Evolutionary conservation across 176 grass and related monocot genomes (phyloP).

Genomic region (Aechmea fasciata): DNA sequence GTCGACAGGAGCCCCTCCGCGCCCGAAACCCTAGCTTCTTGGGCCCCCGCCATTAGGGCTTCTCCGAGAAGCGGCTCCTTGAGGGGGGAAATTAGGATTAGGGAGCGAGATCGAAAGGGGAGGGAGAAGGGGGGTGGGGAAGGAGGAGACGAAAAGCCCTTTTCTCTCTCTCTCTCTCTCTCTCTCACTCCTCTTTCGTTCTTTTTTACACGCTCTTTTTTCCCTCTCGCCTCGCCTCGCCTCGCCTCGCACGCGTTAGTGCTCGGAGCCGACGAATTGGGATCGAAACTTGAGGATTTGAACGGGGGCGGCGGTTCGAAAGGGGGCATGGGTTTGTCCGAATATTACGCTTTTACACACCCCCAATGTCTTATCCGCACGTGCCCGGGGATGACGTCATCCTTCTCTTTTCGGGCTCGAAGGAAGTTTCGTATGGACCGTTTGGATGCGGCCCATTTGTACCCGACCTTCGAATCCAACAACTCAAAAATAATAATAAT

Average conservation of each 20-base stretch:
- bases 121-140: background rate
- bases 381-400: background rate
- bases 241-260: conserved; percentile 5
- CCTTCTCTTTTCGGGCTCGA: too few species aligned
- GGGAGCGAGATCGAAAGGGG: background rate
- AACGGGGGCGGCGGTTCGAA: background rate
- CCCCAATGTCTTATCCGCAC: background rate
- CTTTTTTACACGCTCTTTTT: background rate
- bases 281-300: background rate
- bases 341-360: background rate
- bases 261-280: background rate
- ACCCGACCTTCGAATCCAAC: too few species aligned
- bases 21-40: conserved; percentile 53
- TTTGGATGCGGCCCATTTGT: too few species aligned
- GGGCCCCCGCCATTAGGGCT: background rate
- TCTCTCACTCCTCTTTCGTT: background rate
- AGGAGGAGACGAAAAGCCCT: background rate
- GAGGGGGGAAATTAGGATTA: background rate
- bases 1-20: conserved; percentile 8
- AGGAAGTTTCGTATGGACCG: too few species aligned
- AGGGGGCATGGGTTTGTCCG: background rate
- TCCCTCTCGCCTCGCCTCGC: background rate
- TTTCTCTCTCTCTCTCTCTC: background rate
- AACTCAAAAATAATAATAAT: too few species aligned
- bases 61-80: background rate